Evolutionary conservation across 2,329 filamentous ascomycete species (phyloP).

Genomic region (Aureobasidium lini): DNA sequence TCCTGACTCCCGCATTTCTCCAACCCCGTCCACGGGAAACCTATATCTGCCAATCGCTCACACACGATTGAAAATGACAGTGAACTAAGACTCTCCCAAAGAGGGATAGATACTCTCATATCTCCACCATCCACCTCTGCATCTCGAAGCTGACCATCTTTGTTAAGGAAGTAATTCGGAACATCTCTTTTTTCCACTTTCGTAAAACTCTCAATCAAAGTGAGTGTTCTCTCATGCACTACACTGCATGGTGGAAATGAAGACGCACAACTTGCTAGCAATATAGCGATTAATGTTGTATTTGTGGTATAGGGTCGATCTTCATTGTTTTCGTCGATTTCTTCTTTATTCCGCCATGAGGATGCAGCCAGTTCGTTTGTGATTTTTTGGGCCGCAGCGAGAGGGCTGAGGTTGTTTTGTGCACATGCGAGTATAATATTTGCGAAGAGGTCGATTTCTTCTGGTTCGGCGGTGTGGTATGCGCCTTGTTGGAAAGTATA

Average conservation of each 20-base stretch:
- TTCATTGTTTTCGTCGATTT: not conserved
- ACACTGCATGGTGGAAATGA: not conserved
- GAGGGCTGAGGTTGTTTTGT: not conserved
- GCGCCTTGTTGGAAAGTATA: not conserved
- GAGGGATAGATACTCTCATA: not conserved
- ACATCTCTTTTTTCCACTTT: not conserved
- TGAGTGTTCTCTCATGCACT: not conserved
- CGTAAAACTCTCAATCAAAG: not conserved
- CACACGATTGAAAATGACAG: not conserved
- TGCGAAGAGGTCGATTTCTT: not conserved
- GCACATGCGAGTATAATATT: not conserved
- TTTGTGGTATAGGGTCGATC: not conserved
- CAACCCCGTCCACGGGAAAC: not conserved
- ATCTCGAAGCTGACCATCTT: not conserved
- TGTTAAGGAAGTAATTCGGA: not conserved
- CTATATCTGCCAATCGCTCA: not conserved
- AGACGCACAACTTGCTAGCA: not conserved
- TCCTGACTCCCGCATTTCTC: not conserved
- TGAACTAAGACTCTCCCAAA: not conserved
- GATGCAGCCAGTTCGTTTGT: not conserved
- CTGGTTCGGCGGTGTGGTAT: not conserved
- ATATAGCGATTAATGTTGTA: not conserved
- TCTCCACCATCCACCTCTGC: not conserved
- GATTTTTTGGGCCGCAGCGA: not conserved
- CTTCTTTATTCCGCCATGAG: not conserved